Conservation (phyloP, 805 yeast species). For the Candida nemodendra region DNA sequence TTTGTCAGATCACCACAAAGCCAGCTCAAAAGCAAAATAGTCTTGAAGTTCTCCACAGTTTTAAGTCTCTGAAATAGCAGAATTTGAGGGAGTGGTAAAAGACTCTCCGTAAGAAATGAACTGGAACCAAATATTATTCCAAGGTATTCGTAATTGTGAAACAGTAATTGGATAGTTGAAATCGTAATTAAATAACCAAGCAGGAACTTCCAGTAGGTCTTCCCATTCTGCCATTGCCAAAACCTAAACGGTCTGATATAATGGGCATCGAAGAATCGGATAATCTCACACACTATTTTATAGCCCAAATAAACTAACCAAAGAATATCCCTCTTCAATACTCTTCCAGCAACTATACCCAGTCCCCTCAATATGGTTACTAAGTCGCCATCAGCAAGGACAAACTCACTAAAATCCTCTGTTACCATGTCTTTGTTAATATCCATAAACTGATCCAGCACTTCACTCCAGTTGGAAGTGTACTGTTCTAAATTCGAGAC, state of each 20-base stretch:
- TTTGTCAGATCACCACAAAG: slow-evolving; percentile 84
- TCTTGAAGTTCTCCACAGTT: slow-evolving; percentile 75
- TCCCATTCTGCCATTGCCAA: slow-evolving; percentile 73
- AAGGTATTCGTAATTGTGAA: slow-evolving; percentile 25
- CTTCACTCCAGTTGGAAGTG: slow-evolving; percentile 25
- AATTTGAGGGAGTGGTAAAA: slow-evolving; percentile 76
- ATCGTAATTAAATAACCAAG: slow-evolving; percentile 35
- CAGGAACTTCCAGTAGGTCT: slow-evolving; percentile 43
- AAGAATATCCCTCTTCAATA: slow-evolving; percentile 15
- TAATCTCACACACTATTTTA: slow-evolving; percentile 35
- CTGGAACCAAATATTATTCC: slow-evolving; percentile 33
- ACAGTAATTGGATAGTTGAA: slow-evolving; percentile 20
- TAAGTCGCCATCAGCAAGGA: slow-evolving; percentile 11
- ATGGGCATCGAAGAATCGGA: slow-evolving; percentile 69
- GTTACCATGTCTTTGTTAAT: slow-evolving; percentile 9
- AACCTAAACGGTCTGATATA: slow-evolving; percentile 63
- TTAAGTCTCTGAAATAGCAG: slow-evolving; percentile 63
- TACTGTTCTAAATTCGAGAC: slow-evolving; percentile 38
- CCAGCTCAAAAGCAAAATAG: slow-evolving; percentile 78
- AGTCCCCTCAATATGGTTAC: slow-evolving; percentile 10
- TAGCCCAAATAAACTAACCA: slow-evolving; percentile 12
- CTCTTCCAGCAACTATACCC: slow-evolving; percentile 8
- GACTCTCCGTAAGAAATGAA: slow-evolving; percentile 64
- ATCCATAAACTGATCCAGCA: slow-evolving; percentile 29
- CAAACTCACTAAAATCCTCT: slow-evolving; percentile 15